phyloP scores from a whole-genome alignment of 1,139 yeast species.

The Protomyces arabidopsidicola region DNA sequence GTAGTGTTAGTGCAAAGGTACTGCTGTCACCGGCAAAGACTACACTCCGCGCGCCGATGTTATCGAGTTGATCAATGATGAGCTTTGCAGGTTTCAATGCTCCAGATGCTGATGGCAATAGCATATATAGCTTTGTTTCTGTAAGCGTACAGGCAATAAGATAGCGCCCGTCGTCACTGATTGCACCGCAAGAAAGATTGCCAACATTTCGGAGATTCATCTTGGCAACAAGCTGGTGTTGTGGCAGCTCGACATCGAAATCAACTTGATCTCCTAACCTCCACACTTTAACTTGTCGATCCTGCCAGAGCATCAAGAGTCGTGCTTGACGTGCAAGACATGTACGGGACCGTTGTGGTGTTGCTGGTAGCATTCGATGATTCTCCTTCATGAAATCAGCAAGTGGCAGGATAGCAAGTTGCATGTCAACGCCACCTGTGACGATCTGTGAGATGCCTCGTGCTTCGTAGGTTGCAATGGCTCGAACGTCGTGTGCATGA shows the following conservation, averaged over 20 bases:
- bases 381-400: conserved; percentile 67
- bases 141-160: conserved; percentile 69
- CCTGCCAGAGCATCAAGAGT: conserved; percentile 71
- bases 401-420: conserved; percentile 66
- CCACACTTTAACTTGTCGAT: conserved; percentile 81
- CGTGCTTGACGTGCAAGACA: conserved; percentile 49
- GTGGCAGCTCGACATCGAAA: conserved; percentile 16
- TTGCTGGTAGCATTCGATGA: conserved; percentile 64
- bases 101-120: conserved; percentile 36
- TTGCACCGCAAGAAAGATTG: conserved; percentile 64
- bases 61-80: conserved; percentile 41
- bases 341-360: conserved; percentile 56
- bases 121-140: conserved; percentile 63
- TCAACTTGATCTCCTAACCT: conserved; percentile 42
- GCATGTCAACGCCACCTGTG: conserved; percentile 65
- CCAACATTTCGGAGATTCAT: conserved; percentile 71
- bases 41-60: conserved; percentile 57
- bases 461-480: conserved; percentile 57
- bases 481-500: conserved; percentile 85
- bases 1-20: conserved; percentile 55
- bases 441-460: conserved; percentile 43
- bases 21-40: conserved; percentile 40
- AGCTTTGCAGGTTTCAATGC: conserved; percentile 34
- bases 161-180: conserved; percentile 61
- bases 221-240: conserved; percentile 46